Conservation (phyloP, 306 rosid species). For the Trichosanthes truncata region DNA sequence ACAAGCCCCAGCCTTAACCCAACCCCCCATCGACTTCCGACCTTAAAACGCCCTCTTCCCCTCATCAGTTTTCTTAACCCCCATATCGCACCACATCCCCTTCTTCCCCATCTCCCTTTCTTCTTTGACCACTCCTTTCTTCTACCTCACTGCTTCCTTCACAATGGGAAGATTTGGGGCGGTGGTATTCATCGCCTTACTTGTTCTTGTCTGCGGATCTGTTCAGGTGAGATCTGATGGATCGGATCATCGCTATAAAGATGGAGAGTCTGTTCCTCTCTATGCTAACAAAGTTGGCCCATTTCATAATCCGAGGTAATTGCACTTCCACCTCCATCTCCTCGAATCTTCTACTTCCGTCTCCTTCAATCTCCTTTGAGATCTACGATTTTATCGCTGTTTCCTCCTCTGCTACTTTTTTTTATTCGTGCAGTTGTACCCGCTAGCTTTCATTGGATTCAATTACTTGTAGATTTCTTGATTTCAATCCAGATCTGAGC, state of each 20-base stretch:
- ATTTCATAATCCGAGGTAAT: conserved; percentile 47
- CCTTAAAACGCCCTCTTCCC: neutral
- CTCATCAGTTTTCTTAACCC: neutral
- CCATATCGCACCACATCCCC: neutral
- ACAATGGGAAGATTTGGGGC: conserved; percentile 30
- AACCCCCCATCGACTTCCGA: neutral
- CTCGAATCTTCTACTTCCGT: neutral
- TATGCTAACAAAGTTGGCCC: conserved; percentile 51
- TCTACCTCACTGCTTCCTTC: neutral
- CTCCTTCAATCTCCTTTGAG: neutral
- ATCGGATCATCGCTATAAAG: conserved; percentile 34
- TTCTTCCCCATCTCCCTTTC: neutral
- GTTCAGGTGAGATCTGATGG: conserved; percentile 27
- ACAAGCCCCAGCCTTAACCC: neutral
- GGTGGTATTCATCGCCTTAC: conserved; percentile 23
- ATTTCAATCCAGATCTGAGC: conserved; percentile 18
- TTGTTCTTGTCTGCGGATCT: conserved; percentile 10
- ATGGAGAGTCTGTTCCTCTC: conserved; percentile 36
- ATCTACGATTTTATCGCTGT: neutral
- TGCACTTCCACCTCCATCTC: neutral
- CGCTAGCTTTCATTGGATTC: neutral
- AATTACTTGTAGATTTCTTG: neutral
- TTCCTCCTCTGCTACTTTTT: neutral
- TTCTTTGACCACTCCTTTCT: neutral
- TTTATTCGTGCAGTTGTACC: neutral